Conservation (phyloP, 2,329 filamentous ascomycete species). For the Botryotinia calthae region DNA sequence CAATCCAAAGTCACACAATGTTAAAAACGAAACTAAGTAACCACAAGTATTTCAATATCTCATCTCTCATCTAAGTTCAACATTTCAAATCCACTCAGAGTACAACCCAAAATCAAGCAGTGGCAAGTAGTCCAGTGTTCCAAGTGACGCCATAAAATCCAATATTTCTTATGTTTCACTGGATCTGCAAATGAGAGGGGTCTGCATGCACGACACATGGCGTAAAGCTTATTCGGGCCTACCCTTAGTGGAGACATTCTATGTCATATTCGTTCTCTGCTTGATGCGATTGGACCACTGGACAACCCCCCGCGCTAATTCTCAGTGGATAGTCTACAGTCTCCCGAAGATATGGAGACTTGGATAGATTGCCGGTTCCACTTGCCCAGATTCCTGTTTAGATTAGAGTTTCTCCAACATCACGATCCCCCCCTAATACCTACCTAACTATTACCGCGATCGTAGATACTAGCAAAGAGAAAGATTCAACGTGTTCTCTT, state of each 20-base stretch:
- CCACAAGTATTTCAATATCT: too few species aligned
- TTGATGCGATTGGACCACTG: neutral
- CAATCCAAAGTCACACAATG: neutral
- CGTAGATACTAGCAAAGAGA: neutral
- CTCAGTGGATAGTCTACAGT: neutral
- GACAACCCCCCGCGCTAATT: neutral
- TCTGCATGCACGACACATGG: neutral
- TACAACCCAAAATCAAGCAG: neutral
- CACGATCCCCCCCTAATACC: too few species aligned
- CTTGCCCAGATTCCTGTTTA: neutral
- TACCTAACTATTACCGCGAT: too few species aligned
- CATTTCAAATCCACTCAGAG: neutral
- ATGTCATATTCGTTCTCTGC: neutral
- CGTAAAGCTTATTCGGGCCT: neutral
- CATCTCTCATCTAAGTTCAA: neutral
- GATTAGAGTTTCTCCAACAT: neutral
- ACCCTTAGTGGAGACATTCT: neutral
- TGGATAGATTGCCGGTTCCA: too few species aligned
- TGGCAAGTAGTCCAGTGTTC: neutral
- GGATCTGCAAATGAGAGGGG: too few species aligned
- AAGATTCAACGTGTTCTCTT: neutral
- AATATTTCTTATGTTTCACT: neutral
- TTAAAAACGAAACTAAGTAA: neutral
- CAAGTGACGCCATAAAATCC: neutral
- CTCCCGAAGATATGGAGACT: rapidly evolving